A percentile compares a stretch with the other conserved stretches of the same genome.
phyloP scores from a whole-genome alignment of 345 rosid species.

The Boechera divaricarpa region DNA sequence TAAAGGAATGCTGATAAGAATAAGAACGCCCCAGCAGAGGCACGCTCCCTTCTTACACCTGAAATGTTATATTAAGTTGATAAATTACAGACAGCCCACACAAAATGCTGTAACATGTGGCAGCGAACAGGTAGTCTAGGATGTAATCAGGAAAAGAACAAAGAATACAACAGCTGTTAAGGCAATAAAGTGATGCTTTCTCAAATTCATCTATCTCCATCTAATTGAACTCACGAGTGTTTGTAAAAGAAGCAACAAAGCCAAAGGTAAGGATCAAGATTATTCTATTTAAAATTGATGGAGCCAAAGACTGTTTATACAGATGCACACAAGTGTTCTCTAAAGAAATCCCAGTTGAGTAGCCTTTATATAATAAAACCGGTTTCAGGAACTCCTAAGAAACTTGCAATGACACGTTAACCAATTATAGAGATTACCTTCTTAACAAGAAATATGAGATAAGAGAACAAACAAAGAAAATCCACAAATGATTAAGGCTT shows the following conservation, averaged over 20 bases:
- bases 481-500: conserved; percentile 31
- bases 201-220: conserved; percentile 2
- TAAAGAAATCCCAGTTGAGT: neutral
- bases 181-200: conserved; percentile 14
- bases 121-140: conserved; percentile 2
- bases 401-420: conserved; percentile 2
- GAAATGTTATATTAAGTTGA: conserved; percentile 23
- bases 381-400: neutral
- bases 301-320: neutral
- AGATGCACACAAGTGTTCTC: neutral
- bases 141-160: neutral
- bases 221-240: neutral
- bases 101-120: neutral
- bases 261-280: neutral
- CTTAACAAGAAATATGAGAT: neutral
- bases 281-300: neutral
- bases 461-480: neutral
- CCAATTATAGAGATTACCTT: neutral
- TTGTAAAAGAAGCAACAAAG: neutral
- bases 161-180: conserved; percentile 7
- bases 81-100: conserved; percentile 10
- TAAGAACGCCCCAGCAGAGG: conserved; percentile 78
- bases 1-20: conserved; percentile 85
- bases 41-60: conserved; percentile 90
- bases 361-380: neutral